Evolutionary conservation across 345 rosid species (phyloP), one percentile per base, ranked within the genome.

Genomic region (Salix purpurea): DNA sequence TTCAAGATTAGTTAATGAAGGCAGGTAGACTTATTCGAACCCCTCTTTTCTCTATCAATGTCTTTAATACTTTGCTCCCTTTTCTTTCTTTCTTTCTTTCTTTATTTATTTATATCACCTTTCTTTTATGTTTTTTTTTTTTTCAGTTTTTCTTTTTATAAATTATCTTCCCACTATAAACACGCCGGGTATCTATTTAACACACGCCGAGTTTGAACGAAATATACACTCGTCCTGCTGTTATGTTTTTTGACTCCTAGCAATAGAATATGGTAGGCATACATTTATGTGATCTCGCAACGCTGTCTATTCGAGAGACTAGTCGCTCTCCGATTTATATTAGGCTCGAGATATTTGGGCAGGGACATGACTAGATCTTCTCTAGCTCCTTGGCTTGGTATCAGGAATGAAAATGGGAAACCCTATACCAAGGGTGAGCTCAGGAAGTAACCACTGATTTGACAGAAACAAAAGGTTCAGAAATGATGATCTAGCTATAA

Each of bases 1-100:
- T 88, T 86, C 81, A 84, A 80, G 87, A 80, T 78, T 77, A 79
- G 12, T 88, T 84, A 86, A 81, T 83, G 91, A 80, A 79, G 87
- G 88, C 89, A 86, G 89, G 86, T 86, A 70, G 81, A 77, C 71
- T 65, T 26, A 19, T 81, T 74, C 74, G 32, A 69, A 82, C 67
- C 40, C 37, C 68, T 60, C 15, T 42, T 73, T 77, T 74, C 83
- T 68, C 71, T 58, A 67, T 78, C 74, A 75, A 74, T 74, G 81
- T 70, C 74, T 74, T 83, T 76, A 84, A 76, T 83, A 42, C 50
- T 79, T 82, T 74, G 56, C 44, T 73, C 76, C 61, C 42, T 70
- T 69, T 40, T n/a, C n/a, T n/a, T n/a, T n/a, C n/a, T n/a, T n/a
- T n/a, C n/a, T n/a, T n/a, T n/a, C n/a, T n/a, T 28, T 28, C 1